These are phyloP conservation scores for Telopea speciosissima DNA, from an alignment of 177 flowering plant genomes.

Conservation along the genomic window DNA sequence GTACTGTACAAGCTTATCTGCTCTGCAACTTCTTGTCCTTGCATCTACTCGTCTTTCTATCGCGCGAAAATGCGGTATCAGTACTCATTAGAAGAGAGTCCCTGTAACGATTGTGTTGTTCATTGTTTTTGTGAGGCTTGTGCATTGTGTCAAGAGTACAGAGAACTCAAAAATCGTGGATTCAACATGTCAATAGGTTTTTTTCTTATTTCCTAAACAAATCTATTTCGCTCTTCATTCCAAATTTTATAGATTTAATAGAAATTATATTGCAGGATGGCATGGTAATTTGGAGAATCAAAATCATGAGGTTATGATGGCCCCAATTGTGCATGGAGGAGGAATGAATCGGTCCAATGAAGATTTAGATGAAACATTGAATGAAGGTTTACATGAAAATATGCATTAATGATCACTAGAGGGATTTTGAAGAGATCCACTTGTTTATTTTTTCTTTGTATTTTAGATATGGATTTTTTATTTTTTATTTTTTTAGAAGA, in stretches of 20 bases:
- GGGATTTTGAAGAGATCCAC: too few species aligned
- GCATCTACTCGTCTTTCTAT: slow-evolving; percentile 11
- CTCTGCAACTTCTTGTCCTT: neutral
- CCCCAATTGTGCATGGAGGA: neutral
- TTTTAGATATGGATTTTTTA: too few species aligned
- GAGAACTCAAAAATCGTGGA: neutral
- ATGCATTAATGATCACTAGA: too few species aligned
- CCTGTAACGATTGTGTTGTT: slow-evolving; percentile 17
- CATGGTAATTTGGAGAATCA: neutral
- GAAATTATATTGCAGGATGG: slow-evolving; percentile 5
- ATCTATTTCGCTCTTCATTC: neutral
- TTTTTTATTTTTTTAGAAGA: too few species aligned
- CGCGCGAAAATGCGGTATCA: slow-evolving; percentile 15
- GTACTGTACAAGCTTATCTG: neutral
- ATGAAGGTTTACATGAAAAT: too few species aligned
- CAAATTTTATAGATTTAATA: too few species aligned
- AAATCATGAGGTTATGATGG: neutral
- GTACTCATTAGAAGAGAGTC: slow-evolving; percentile 13
- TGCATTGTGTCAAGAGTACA: slow-evolving; percentile 17
- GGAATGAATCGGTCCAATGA: neutral
- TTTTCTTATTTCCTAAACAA: too few species aligned
- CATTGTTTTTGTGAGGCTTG: slow-evolving; percentile 16
- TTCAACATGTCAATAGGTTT: slow-evolving; percentile 2
- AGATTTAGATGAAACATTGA: too few species aligned
- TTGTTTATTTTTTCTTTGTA: too few species aligned